These are phyloP conservation scores for Globisporangium spiculum DNA, from an alignment of 352 stramenopile genomes.

Conservation along the genomic window DNA sequence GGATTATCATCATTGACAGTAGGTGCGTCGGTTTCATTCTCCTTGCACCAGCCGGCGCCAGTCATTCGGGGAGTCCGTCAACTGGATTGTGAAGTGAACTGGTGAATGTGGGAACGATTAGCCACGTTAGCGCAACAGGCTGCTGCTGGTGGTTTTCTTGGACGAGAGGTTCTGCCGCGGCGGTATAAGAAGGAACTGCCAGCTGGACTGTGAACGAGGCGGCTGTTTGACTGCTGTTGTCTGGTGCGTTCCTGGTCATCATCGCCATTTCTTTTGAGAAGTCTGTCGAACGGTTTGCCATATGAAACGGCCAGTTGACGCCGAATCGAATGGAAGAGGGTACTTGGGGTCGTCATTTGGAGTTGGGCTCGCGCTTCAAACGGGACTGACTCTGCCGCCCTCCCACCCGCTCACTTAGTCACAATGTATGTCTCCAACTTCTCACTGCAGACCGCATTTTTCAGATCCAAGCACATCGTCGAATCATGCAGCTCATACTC, in stretches of 20 bases:
- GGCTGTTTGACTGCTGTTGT: neutral
- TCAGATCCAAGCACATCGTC: neutral
- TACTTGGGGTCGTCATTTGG: neutral
- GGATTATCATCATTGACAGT: neutral
- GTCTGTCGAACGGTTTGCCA: neutral
- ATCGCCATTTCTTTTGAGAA: neutral
- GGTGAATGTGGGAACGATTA: neutral
- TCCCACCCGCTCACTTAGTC: neutral
- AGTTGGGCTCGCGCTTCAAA: neutral
- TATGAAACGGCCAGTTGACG: neutral
- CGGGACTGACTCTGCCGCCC: neutral
- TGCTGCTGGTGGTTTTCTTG: neutral
- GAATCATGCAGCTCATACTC: neutral
- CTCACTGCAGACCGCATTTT: neutral
- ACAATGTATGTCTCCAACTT: neutral
- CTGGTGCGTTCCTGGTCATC: neutral
- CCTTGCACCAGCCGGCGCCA: neutral
- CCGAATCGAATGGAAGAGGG: neutral
- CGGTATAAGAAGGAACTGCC: neutral
- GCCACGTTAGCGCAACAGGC: conserved; percentile 3
- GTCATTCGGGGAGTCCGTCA: neutral
- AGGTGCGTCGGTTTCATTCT: neutral
- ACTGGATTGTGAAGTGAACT: neutral
- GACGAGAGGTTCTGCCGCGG: neutral
- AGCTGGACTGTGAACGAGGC: neutral